phyloP scores from a whole-genome alignment of 2,329 filamentous ascomycete species.

The Polychaeton citri region DNA sequence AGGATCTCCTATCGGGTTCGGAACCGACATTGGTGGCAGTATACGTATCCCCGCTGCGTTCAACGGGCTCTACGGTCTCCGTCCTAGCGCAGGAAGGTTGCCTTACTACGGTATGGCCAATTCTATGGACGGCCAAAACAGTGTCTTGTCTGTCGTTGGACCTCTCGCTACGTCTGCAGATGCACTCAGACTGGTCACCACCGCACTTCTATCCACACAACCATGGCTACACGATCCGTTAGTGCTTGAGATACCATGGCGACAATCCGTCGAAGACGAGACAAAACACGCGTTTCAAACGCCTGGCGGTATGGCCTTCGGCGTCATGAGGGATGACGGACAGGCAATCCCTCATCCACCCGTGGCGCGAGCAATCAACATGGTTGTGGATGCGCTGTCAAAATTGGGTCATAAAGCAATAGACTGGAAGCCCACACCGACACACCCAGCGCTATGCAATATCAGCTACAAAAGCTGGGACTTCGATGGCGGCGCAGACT shows the following conservation, averaged over 20 bases:
- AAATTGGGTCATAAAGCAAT: slow-evolving; percentile 45
- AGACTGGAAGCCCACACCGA: slow-evolving; percentile 42
- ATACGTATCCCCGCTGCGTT: slow-evolving; percentile 48
- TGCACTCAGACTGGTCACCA: slow-evolving; percentile 42
- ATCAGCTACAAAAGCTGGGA: slow-evolving; percentile 25
- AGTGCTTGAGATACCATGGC: slow-evolving; percentile 53
- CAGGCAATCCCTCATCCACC: slow-evolving; percentile 42
- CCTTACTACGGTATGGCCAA: slow-evolving; percentile 48
- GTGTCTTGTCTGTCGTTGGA: slow-evolving; percentile 49
- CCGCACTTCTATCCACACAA: slow-evolving; percentile 41
- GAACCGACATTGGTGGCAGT: slow-evolving; percentile 44
- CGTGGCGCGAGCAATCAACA: slow-evolving; percentile 39
- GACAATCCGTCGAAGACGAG: slow-evolving; percentile 19
- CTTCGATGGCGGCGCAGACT: slow-evolving; percentile 39
- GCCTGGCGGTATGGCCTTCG: slow-evolving; percentile 36
- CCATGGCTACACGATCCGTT: slow-evolving; percentile 57
- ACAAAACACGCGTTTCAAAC: neutral
- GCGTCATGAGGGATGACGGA: slow-evolving; percentile 40
- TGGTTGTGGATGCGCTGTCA: slow-evolving; percentile 36
- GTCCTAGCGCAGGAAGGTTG: slow-evolving; percentile 41
- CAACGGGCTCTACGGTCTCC: slow-evolving; percentile 43
- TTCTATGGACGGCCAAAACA: slow-evolving; percentile 51
- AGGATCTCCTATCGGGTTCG: slow-evolving; percentile 43
- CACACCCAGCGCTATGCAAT: slow-evolving; percentile 28
- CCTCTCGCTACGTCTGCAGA: slow-evolving; percentile 45